Percentiles rank a stretch among this genome's conserved stretches.
Evolutionary conservation across 805 yeast species (phyloP).

Genomic region (Starmerella ratchasimensis): DNA sequence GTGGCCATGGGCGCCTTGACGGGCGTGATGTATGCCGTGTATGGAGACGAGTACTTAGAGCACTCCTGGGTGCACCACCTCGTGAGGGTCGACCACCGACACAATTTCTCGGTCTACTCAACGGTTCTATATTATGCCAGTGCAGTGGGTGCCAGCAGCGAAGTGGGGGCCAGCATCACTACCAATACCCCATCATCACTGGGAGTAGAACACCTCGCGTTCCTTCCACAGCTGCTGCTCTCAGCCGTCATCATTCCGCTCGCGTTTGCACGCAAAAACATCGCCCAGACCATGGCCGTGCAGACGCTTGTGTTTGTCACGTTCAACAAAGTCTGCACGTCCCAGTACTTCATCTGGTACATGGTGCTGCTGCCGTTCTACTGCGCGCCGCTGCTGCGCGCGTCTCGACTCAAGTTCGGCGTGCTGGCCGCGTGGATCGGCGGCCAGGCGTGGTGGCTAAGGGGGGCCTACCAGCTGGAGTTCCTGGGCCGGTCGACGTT

Average conservation of each 20-base stretch:
- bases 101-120: conserved; percentile 84
- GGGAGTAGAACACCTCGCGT: conserved; percentile 37
- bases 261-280: conserved; percentile 30
- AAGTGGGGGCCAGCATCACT: not conserved
- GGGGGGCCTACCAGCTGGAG: conserved; percentile 64
- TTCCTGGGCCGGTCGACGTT: conserved; percentile 60
- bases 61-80: conserved; percentile 78
- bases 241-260: conserved; percentile 48
- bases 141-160: conserved; percentile 4
- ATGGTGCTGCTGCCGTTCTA: conserved; percentile 69
- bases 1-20: conserved; percentile 38
- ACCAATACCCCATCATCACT: conserved; percentile 21
- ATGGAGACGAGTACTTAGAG: conserved; percentile 61
- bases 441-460: conserved; percentile 68
- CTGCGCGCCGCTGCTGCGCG: conserved; percentile 35
- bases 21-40: conserved; percentile 46
- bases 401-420: conserved; percentile 20
- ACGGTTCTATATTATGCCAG: conserved; percentile 38
- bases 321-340: conserved; percentile 73
- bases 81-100: conserved; percentile 78
- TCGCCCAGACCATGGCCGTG: conserved; percentile 47
- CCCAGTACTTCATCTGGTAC: conserved; percentile 95
- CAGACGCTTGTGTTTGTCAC: conserved; percentile 70
- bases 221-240: conserved; percentile 64
- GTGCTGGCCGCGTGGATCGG: conserved; percentile 45